Base-by-base conservation (phyloP, 768 basidiomycete genomes). In the Chalciporus piperatus region DNA sequence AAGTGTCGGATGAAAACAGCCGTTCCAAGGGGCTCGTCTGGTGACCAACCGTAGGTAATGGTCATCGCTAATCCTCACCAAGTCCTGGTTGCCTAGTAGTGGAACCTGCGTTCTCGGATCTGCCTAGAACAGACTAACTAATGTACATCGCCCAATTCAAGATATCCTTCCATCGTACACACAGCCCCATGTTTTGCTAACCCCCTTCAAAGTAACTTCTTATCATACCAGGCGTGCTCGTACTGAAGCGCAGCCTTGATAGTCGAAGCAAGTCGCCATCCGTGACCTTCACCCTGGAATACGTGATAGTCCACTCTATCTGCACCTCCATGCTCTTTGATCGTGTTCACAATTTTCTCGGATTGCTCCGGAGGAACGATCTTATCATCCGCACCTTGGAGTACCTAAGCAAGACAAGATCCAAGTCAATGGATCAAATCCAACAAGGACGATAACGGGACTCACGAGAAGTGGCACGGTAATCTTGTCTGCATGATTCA, bases 331-430 rank as follows among this genome's bases (percentile, higher is more conserved):
- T 42, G 55, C 22, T 41, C 47, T 8, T 53, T 37, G 51, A 64
- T 63, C 54, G 55, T 65, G 16, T 62, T 55, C 43, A 71, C 66
- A 30, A 70, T 71, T 6, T 57, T 59, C 43, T 63, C 52, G 0
- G 87, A 78, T 60, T 91, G 88, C 16, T 73, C 76, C 3, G 83
- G 84, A 0, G 82, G 87, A 0, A 91, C 89, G 28, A 88, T 76
- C 52, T 68, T 71, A 64, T 88, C 85, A 1, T 73, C 63, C 1
- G 76, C 71, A 8, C 87, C 87, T 70, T 90, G 87, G n/a, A 89
- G 68, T 19, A 88, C 78, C 87, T 88, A 13, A 32, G 48, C 40
- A 43, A 6, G 19, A 55, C 20, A 55, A 54, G 20, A 22, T 27
- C 13, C 41, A 43, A 42, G 30, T 35, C 23, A 20, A 33, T 12